These are phyloP conservation scores for Rosa rugosa DNA, from an alignment of 306 rosid genomes.

Conservation along the genomic window DNA sequence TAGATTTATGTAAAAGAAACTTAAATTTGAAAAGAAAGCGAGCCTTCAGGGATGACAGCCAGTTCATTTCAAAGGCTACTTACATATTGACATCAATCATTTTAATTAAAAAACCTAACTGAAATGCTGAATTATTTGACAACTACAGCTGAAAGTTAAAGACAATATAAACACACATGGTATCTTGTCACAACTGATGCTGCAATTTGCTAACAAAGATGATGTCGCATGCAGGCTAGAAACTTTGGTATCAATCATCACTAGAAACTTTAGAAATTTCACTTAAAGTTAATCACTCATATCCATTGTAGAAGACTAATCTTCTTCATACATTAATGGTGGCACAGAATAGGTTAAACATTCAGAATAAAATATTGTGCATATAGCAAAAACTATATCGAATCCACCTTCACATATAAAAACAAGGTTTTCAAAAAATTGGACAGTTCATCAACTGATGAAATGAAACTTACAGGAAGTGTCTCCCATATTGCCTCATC, in stretches of 20 bases:
- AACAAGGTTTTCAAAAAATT: not conserved
- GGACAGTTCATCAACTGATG: slow-evolving; percentile 20
- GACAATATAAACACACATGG: slow-evolving; percentile 9
- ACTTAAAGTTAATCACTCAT: not conserved
- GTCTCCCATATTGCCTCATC: slow-evolving; percentile 97
- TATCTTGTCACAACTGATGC: not conserved
- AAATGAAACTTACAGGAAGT: slow-evolving; percentile 73
- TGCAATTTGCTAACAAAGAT: not conserved
- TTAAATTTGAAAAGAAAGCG: slow-evolving; percentile 19
- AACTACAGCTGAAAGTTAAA: not conserved
- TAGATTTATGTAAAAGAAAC: not conserved
- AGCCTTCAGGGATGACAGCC: not conserved
- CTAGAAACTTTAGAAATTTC: not conserved
- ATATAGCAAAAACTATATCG: slow-evolving; percentile 1
- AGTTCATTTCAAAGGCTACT: not conserved
- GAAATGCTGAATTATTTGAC: slow-evolving; percentile 1
- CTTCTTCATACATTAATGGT: not conserved
- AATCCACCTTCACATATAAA: not conserved
- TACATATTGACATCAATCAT: not conserved
- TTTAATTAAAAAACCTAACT: not conserved
- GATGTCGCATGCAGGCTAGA: not conserved
- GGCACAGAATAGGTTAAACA: not conserved
- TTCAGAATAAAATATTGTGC: not conserved
- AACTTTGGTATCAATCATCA: not conserved
- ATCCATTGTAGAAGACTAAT: not conserved